These are phyloP conservation scores for Tricholoma sp. DNA, from an alignment of 768 basidiomycete genomes.

Conservation along the genomic window DNA sequence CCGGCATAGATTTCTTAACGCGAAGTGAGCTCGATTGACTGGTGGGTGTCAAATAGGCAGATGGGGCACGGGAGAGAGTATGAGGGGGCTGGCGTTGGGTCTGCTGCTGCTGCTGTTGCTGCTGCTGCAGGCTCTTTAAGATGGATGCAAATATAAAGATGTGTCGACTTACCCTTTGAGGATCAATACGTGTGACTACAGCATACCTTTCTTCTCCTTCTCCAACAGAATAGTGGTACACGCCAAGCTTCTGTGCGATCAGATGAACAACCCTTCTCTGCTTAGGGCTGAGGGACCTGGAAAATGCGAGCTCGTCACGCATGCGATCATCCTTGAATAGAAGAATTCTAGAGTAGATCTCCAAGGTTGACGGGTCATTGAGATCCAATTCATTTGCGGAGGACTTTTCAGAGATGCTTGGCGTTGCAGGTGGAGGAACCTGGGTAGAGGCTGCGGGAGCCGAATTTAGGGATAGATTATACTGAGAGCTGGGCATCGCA, in stretches of 20 bases:
- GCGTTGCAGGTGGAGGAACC: slow-evolving; percentile 52
- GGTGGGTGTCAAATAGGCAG: slow-evolving; percentile 67
- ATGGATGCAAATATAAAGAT: slow-evolving; percentile 5
- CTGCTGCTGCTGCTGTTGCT: slow-evolving; percentile 35
- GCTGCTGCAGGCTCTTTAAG: slow-evolving; percentile 5
- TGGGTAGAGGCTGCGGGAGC: slow-evolving; percentile 50
- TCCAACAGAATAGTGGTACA: slow-evolving; percentile 91
- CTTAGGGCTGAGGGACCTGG: slow-evolving; percentile 76
- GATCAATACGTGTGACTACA: slow-evolving; percentile 89
- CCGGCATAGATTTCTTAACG: slow-evolving; percentile 98
- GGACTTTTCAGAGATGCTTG: slow-evolving; percentile 61
- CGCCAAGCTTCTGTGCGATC: slow-evolving; percentile 93
- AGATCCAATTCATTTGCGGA: slow-evolving; percentile 79
- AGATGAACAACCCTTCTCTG: slow-evolving; percentile 93
- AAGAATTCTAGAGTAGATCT: slow-evolving; percentile 94
- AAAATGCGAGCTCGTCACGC: slow-evolving; percentile 96
- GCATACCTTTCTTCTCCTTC: slow-evolving; percentile 92
- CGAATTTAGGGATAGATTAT: slow-evolving; percentile 39
- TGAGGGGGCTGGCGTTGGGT: slow-evolving; percentile 48
- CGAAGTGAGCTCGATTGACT: slow-evolving; percentile 58
- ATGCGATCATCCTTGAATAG: slow-evolving; percentile 97
- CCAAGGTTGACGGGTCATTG: slow-evolving; percentile 92
- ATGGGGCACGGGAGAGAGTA: slow-evolving; percentile 77
- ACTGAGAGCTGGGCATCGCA: slow-evolving; percentile 40
- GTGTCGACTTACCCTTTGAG: slow-evolving; percentile 57